These are phyloP conservation scores for Byssochlamys sp. DNA, from an alignment of 2,329 filamentous ascomycete species.

Conservation along the genomic window DNA sequence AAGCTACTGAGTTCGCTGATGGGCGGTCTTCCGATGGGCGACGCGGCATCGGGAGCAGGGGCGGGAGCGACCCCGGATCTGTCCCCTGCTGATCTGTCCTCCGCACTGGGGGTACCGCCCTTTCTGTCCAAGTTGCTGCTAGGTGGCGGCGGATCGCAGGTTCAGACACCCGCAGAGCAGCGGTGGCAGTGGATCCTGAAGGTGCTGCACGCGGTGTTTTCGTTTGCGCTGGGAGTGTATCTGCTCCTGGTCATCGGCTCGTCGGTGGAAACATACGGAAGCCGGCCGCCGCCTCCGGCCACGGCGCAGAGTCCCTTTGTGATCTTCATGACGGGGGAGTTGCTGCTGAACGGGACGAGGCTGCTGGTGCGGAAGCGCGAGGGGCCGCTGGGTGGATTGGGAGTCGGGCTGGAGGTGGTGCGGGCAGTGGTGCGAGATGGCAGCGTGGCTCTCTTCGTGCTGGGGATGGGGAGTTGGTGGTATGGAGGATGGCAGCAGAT, in stretches of 20 bases:
- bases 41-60: slow-evolving; percentile 7
- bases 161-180: slow-evolving; percentile 27
- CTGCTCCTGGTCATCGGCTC: slow-evolving; percentile 29
- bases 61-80: slow-evolving; percentile 6
- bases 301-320: slow-evolving; percentile 37
- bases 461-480: slow-evolving; percentile 37
- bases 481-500: slow-evolving; percentile 19
- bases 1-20: slow-evolving; percentile 29
- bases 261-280: slow-evolving; percentile 30
- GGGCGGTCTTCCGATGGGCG: slow-evolving; percentile 17
- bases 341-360: slow-evolving; percentile 32
- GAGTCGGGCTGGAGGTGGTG: slow-evolving; percentile 28
- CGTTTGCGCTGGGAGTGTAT: slow-evolving; percentile 48
- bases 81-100: slow-evolving; percentile 22
- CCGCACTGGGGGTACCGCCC: slow-evolving; percentile 36
- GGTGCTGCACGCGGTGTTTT: slow-evolving; percentile 49
- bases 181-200: slow-evolving; percentile 42
- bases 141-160: slow-evolving; percentile 25
- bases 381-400: slow-evolving; percentile 17
- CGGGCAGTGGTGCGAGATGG: slow-evolving; percentile 35
- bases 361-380: slow-evolving; percentile 19
- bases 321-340: slow-evolving; percentile 39
- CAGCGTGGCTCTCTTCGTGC: slow-evolving; percentile 35
- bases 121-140: slow-evolving; percentile 30
- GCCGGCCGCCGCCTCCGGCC: slow-evolving; percentile 34